Evolutionary conservation across 306 rosid species (phyloP), one percentile per base, ranked within the genome.

Genomic region (Oxytropis ochrocephala): DNA sequence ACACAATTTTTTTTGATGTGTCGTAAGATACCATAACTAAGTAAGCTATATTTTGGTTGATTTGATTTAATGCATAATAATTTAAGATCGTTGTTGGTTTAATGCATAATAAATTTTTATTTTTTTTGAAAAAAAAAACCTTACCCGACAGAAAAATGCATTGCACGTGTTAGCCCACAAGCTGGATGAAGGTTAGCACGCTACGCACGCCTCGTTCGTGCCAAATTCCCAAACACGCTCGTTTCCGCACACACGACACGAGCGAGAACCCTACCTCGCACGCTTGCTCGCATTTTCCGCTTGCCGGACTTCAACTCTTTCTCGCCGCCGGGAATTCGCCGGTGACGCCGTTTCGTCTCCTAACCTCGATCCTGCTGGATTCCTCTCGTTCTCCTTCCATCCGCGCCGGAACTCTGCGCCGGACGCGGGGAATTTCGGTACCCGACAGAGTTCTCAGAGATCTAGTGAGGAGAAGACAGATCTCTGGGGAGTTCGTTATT

Each of bases 191-290:
- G 72, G 50, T 24, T 70, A 70, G 66, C 50, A 41, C 51, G 73
- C 85, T 44, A 19, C 67, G 73, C 85, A 78, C 88, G 90, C 78
- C 49, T 61, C 83, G 83, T 78, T 81, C 96, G 93, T 87, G 96
- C 86, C 90, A 81, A 75, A 33, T 46, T 62, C 72, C 39, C 48
- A 60, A 46, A 70, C 87, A 83, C 85, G 87, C 78, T 83, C 78
- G 82, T 70, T 60, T 64, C 48, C 62, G 35, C 74, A 78, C 95
- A 72, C 88, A 74, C 94, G 93, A 80, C 96, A 87, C 94, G 93
- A 86, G 89, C 75, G 93, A 72, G 67, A 78, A 50, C 69, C 81
- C 84, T 41, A 33, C 74, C 74, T 70, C 67, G 79, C 94, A 77
- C 91, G 88, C 87, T 74, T 85, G 85, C 85, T 74, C 70, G 76